Evolutionary conservation across 345 rosid species (phyloP), one percentile per base, ranked within the genome.

Genomic region (Aethionema arabicum): DNA sequence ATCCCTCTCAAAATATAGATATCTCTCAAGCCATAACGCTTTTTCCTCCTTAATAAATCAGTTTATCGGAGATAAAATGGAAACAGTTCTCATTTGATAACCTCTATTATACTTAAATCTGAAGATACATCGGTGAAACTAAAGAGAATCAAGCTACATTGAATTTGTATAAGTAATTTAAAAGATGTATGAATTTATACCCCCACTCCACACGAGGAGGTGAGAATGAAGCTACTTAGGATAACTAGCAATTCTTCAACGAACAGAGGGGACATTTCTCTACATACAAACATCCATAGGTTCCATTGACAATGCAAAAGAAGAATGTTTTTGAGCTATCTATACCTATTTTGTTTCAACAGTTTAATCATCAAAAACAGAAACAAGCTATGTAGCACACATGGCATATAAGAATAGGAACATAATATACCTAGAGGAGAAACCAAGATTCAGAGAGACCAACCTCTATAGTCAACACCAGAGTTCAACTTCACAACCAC

Each of bases 401-500:
- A 6, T 11, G 14, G n/a, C 42, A 61, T 37, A 5, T 10, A 1
- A 21, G 15, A 30, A 39, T 8, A 5, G 4, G 36, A 55, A 14
- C 41, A 31, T n/a, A 4, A 8, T n/a, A 21, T 2, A 21, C 27
- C 27, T 21, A 32, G n/a, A 8, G 14, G 5, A 40, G 16, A n/a
- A 21, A 16, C 15, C 11, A 35, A 60, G 33, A 14, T 33, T 41
- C 11, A 32, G 45, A 49, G 74, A 37, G 44, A 67, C 68, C 29
- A 5, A 84, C 91, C 96, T 80, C 91, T 68, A 59, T 89, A 89
- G 66, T 86, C 91, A 16, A 84, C 89, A 32, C 96, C 89, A 39
- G 91, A 89, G 63, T 89, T 87, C 52, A 90, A 76, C 67, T 90
- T 90, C 15, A 90, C 95, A 5, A 90, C 95, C 44, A 90, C 92